Base-by-base conservation (phyloP, 1,139 yeast genomes). In the Yamadazyma triangularis region DNA sequence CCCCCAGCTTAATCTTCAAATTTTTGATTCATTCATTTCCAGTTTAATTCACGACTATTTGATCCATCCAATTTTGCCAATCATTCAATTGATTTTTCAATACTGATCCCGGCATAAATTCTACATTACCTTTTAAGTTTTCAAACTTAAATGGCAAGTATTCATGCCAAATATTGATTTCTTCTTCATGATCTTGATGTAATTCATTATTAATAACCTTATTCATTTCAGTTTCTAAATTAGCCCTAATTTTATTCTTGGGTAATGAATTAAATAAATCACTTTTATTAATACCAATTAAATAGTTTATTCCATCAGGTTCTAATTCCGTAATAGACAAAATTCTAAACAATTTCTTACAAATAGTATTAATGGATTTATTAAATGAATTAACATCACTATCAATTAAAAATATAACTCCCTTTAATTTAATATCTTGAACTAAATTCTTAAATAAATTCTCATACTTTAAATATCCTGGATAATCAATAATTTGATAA, bases 221-320 rank as follows among this genome's bases (percentile, higher is more conserved):
- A 30, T 75, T 70, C 44, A 89, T 71, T 50, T 85, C 94, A 5
- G 51, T 39, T 48, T 84, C 91, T 34, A 89, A 55, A 26, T 77
- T 53, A 15, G 62, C 61, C 43, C 64, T 70, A 32, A 89, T 70
- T 47, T 81, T 78, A 32, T 58, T 51, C 7, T 79, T 67, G 13
- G 93, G 91, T 41, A 86, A 73, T 12, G 94, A 76, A 43, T 86
- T 86, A 60, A 91, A 91, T 29, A 80, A 71, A 48, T 91, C 97
- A 27, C 72, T 71, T 52, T 88, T 88, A 60, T 89, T 91, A 37
- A 89, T 77, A 18, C 89, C 93, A 43, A 89, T 61, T 35, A 85
- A 60, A 31, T 81, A 63, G 50, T 84, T 91, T 12, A 82, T 68
- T 2, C 93, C 93, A 40, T 63, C 71, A 13, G 78, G 76, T 34